phyloP scores from a whole-genome alignment of 1,284 basidiomycete species.

The Heterobasidion occidentale region DNA sequence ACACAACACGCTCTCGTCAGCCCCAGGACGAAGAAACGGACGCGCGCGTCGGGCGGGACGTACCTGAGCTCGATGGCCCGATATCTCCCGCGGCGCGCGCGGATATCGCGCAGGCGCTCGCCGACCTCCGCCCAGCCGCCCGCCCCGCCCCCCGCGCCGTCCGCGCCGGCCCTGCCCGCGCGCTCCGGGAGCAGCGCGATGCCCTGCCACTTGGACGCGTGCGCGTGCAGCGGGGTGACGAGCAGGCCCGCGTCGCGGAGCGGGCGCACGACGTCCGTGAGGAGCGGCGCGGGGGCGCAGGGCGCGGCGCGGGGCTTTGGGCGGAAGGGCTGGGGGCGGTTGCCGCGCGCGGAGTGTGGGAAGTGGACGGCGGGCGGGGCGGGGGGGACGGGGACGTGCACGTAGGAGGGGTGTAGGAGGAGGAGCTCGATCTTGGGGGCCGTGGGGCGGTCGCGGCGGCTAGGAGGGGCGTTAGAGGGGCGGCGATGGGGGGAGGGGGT shows the following conservation, averaged over 20 bases:
- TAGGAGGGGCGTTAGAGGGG: constrained; percentile 2
- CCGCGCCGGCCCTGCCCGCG: neutral
- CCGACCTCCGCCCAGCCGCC: constrained; percentile 8
- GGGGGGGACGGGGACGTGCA: constrained; percentile 9
- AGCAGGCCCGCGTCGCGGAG: constrained; percentile 7
- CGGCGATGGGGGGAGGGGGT: neutral
- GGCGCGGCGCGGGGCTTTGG: neutral
- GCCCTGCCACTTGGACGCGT: constrained; percentile 6
- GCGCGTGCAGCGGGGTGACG: neutral
- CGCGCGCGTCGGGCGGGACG: neutral
- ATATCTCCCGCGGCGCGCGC: constrained; percentile 7
- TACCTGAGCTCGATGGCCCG: constrained; percentile 9
- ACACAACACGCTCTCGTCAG: constrained; percentile 9
- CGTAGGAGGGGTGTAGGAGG: constrained; percentile 14
- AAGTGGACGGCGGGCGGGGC: constrained; percentile 1
- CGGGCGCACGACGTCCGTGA: constrained; percentile 9
- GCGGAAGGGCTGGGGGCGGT: constrained; percentile 8
- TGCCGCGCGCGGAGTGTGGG: constrained; percentile 2
- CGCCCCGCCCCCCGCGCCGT: too few species aligned
- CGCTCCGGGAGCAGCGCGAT: constrained; percentile 3
- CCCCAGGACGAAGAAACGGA: neutral
- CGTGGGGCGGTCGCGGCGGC: constrained; percentile 15
- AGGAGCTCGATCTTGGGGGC: constrained; percentile 15
- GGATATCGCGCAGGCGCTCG: constrained; percentile 9
- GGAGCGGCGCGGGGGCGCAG: constrained; percentile 5